A percentile compares a stretch with the other conserved stretches of the same genome.
These are phyloP conservation scores for Psilocybe subaeruginosa DNA, from an alignment of 768 basidiomycete species.

Conservation along the genomic window DNA sequence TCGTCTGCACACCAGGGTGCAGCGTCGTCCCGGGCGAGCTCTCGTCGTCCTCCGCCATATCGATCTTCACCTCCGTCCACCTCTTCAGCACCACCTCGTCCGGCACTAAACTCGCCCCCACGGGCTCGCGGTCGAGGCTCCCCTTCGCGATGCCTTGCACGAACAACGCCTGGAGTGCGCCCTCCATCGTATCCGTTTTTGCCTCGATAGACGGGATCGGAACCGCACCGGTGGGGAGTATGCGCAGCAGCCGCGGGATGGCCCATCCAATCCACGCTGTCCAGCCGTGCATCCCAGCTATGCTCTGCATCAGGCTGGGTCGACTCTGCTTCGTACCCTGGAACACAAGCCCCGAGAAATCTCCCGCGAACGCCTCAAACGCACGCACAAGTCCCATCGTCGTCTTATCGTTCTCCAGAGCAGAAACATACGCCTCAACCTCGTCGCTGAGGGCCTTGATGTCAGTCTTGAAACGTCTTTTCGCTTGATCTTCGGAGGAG, in stretches of 20 bases:
- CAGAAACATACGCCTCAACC: conserved; percentile 19
- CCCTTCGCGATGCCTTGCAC: conserved; percentile 24
- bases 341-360: conserved; percentile 14
- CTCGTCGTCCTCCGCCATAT: conserved; percentile 25
- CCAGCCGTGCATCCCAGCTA: conserved; percentile 22
- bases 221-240: conserved; percentile 28
- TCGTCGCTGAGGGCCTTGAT: conserved; percentile 19
- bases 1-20: conserved; percentile 21
- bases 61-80: conserved; percentile 37
- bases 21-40: neutral
- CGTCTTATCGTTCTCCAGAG: conserved; percentile 24
- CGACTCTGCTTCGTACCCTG: conserved; percentile 2
- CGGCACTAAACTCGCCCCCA: conserved; percentile 33
- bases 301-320: conserved; percentile 5
- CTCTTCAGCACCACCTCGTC: conserved; percentile 36
- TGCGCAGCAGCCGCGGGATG: conserved; percentile 31
- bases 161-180: conserved; percentile 34
- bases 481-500: conserved; percentile 6
- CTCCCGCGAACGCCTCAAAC: conserved; percentile 17
- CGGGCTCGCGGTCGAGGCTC: conserved; percentile 11
- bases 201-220: conserved; percentile 43
- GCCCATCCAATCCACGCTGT: conserved; percentile 35
- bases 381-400: conserved; percentile 26
- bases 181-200: conserved; percentile 33
- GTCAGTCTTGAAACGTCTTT: conserved; percentile 19